Evolutionary conservation across 371 early-diverging fungal species (phyloP), one percentile per base, ranked within the genome.

Genomic region (Umbelopsis sp.): DNA sequence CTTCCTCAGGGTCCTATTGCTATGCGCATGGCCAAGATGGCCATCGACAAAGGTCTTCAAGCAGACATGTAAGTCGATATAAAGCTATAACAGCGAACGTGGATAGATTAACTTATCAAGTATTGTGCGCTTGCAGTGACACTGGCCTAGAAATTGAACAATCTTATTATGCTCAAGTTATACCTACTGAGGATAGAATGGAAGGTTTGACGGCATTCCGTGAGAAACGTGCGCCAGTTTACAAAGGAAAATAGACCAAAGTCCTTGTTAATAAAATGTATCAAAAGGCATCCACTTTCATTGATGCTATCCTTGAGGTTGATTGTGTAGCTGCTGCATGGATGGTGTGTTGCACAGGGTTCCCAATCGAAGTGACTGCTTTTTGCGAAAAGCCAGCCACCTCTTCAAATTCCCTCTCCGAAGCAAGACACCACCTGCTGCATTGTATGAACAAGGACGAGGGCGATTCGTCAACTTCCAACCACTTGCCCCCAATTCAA

Each of bases 141-240:
- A 88, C 93, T 35, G 98, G 96, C 0, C 80, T 99, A 68, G 93
- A 93, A 38, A 82, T 97, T 51, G 99, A 99, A 77, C 93, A 97
- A 77, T 82, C 91, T n/a, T 97, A 96, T 77, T 99, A 99, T 74
- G 94, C 93, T 1, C 94, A 94, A 70, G 89, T 97, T 18, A 92
- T 99, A 70, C 96, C 94, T 1, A 97, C 99, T 1, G 88, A 97
- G 73, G 99, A 99, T 81, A 83, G 98, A 52, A 70, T 97, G 68
- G 99, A 99, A 80, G 98, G 97, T 70, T 70, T 89, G 62, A 71
- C 63, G 44, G 92, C 94, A 0, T 93, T 92, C 81, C 85, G 80
- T 48, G 93, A 92, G 74, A 94, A 96, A 87, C 85, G 96, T 62
- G 80, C 79, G 67, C 96, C 97, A 0, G 82, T 91, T 7, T 98